Base-by-base conservation (phyloP, 495 filamentous ascomycete species). In the Aspergillus leporis region DNA sequence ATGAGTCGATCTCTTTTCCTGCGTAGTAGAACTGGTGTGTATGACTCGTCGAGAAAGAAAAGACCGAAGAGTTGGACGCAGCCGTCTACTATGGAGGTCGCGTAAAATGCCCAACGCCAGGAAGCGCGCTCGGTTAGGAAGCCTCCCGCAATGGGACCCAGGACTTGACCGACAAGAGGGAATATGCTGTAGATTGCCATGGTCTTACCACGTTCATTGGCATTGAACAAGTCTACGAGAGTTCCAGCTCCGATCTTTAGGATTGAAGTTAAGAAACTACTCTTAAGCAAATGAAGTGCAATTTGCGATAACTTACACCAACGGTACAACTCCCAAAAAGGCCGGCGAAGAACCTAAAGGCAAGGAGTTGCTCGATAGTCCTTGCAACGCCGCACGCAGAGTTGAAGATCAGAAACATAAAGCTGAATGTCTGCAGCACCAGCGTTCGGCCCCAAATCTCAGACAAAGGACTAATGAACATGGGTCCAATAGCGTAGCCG, bases 91-190 rank as follows among this genome's bases (percentile, higher is more conserved):
- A 84, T 79, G 3, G 78, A 73, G 5, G 77, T 76, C 10, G 70
- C 65, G 63, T 74, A 74, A 66, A 87, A 86, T 4, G 78, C 66
- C 84, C 84, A 86, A 13, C 81, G 69, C 84, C 84, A 86, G 4
- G 73, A 80, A 8, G 74, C 80, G 25, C 81, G 76, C 66, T 83
- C 61, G 0, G 80, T 70, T 41, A 89, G 82, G 54, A 83, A 83
- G 0, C 69, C 81, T 12, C 80, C 81, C 0, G 70, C 71, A 40
- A 85, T 74, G 0, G 82, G 81, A 0, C 81, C 81, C 5, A 83
- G 51, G 4, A 76, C 79, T 4, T 83, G 83, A 0, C 83, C 84
- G 0, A 88, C 67, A 0, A 87, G 65, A 3, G 85, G 85, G 2
- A 56, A 55, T 0, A 87, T 64, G 36, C 61, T 76, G 70, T 83